Evolutionary conservation across 2,329 filamentous ascomycete species (phyloP).

Genomic region (Pleomassaria siparia): DNA sequence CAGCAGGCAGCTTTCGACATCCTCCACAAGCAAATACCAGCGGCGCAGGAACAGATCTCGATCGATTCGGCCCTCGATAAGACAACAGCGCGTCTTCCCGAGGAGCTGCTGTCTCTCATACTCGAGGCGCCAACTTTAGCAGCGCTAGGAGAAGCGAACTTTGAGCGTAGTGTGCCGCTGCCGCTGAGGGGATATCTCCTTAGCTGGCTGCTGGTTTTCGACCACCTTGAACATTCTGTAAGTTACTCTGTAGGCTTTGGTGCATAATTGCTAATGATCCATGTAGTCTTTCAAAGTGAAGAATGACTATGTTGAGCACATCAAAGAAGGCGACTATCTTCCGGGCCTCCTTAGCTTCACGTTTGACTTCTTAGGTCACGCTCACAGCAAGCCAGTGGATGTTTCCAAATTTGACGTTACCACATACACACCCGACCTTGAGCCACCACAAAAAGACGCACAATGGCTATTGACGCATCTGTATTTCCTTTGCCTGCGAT

Average conservation of each 20-base stretch:
- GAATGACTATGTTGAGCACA: constrained; percentile 74
- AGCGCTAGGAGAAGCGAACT: constrained; percentile 64
- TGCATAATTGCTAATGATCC: constrained; percentile 23
- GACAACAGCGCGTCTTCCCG: constrained; percentile 71
- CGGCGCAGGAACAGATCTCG: constrained; percentile 76
- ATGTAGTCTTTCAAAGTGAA: constrained; percentile 74
- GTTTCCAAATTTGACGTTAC: constrained; percentile 70
- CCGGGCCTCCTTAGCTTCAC: constrained; percentile 72
- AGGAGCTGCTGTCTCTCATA: constrained; percentile 81
- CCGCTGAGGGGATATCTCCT: constrained; percentile 77
- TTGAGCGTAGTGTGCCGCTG: constrained; percentile 67
- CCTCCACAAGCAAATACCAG: constrained; percentile 77
- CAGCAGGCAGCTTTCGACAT: constrained; percentile 80
- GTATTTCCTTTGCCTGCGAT: constrained; percentile 78
- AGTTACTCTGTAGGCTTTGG: constrained; percentile 14
- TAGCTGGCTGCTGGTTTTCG: constrained; percentile 87
- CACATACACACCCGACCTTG: constrained; percentile 60
- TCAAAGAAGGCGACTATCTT: constrained; percentile 74
- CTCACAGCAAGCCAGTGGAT: constrained; percentile 69
- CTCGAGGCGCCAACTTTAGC: constrained; percentile 74
- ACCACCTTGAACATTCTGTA: constrained; percentile 73
- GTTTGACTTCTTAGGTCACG: constrained; percentile 83
- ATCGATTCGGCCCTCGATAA: constrained; percentile 75
- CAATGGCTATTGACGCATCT: constrained; percentile 84
- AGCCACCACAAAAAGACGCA: constrained; percentile 69